Evolutionary conservation across 345 rosid genomes (phyloP).

Genomic region (Lagerstroemia speciosa): DNA sequence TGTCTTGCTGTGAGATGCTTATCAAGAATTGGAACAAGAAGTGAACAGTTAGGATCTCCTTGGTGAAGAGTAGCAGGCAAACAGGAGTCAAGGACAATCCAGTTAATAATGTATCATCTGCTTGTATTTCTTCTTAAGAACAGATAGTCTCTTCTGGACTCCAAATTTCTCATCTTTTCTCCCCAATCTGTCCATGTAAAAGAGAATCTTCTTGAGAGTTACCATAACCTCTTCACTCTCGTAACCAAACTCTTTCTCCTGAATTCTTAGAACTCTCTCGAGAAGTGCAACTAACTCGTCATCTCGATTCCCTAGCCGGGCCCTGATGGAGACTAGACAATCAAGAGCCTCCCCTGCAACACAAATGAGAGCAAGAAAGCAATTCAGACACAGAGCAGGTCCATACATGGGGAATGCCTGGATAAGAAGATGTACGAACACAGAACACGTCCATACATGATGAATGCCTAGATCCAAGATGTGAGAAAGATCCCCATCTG

Average conservation of each 20-base stretch:
- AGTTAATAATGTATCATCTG: conserved; percentile 24
- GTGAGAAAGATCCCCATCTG: background rate
- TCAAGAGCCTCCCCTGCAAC: conserved; percentile 76
- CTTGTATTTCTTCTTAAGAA: conserved; percentile 45
- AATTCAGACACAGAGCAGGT: background rate
- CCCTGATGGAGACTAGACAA: conserved; percentile 61
- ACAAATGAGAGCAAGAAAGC: conserved; percentile 1
- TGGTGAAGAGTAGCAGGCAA: background rate
- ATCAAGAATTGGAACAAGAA: background rate
- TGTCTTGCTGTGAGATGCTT: background rate
- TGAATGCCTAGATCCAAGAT: background rate
- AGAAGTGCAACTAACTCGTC: conserved; percentile 36
- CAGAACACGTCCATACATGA: background rate
- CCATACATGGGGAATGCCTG: background rate
- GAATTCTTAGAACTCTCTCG: conserved; percentile 57
- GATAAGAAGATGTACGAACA: background rate
- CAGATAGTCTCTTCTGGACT: conserved; percentile 51
- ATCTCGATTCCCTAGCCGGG: conserved; percentile 43
- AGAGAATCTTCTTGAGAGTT: conserved; percentile 58
- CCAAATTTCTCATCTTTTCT: conserved; percentile 54
- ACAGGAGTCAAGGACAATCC: background rate
- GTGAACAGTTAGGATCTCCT: background rate
- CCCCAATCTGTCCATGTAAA: conserved; percentile 56
- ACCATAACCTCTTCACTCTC: conserved; percentile 56
- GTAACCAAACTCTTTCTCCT: conserved; percentile 60